Conservation (phyloP, 805 yeast genomes). For the Jamesozyma jinghongensis region DNA sequence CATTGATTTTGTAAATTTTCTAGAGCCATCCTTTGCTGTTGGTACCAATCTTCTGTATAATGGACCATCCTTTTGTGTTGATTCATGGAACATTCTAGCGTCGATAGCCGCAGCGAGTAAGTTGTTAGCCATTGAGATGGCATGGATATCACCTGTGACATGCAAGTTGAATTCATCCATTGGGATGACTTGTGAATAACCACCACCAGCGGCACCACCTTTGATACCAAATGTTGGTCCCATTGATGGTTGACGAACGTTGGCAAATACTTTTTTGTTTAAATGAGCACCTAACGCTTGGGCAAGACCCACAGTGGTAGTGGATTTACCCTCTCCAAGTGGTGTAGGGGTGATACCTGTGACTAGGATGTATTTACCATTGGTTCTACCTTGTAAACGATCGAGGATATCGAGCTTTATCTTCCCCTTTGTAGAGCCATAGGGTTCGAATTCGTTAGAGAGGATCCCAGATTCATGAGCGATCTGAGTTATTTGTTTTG, state of each 20-base stretch:
- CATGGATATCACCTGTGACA: slow-evolving; percentile 90
- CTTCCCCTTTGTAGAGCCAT: slow-evolving; percentile 70
- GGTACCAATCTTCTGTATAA: slow-evolving; percentile 71
- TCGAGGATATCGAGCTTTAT: slow-evolving; percentile 56
- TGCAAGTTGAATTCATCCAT: slow-evolving; percentile 99
- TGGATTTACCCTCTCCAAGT: slow-evolving; percentile 94
- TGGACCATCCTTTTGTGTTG: slow-evolving; percentile 62
- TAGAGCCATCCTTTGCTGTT: slow-evolving; percentile 50
- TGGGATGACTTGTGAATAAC: slow-evolving; percentile 94
- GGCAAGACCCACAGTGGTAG: slow-evolving; percentile 94
- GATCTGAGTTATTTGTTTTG: slow-evolving; percentile 58
- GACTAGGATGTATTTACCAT: slow-evolving; percentile 83
- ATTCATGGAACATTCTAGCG: slow-evolving; percentile 78
- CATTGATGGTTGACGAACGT: slow-evolving; percentile 96
- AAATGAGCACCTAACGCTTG: slow-evolving; percentile 93
- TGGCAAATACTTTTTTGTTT: slow-evolving; percentile 75
- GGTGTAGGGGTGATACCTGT: slow-evolving; percentile 99
- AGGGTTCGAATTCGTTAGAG: slow-evolving; percentile 62
- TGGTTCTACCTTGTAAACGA: slow-evolving; percentile 47
- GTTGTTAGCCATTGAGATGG: slow-evolving; percentile 75
- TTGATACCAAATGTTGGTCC: slow-evolving; percentile 98
- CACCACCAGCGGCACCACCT: slow-evolving; percentile 99
- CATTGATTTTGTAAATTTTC: slow-evolving; percentile 63
- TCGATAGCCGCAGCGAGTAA: slow-evolving; percentile 78
- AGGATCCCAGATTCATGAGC: slow-evolving; percentile 63